Evolutionary conservation across 129 eudicot genomes (phyloP).

Genomic region (Ambrosia trifida): DNA sequence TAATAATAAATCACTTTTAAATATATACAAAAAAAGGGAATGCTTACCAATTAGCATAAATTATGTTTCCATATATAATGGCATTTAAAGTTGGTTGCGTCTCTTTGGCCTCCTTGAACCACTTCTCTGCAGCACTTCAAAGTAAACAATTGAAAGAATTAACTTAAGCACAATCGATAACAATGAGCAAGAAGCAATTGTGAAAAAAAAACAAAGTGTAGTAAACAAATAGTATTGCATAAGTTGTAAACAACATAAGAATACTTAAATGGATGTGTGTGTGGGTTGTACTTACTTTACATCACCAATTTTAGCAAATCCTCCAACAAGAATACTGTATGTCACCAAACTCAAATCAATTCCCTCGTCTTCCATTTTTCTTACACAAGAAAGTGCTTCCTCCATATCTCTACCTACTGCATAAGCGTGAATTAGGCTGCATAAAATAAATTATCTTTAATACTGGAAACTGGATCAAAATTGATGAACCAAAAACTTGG

Average conservation of each 20-base stretch:
- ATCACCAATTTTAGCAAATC: constrained; percentile 79
- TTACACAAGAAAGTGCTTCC: constrained; percentile 91
- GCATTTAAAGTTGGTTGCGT: constrained; percentile 59
- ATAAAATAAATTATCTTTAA: constrained; percentile 42
- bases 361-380: constrained; percentile 86
- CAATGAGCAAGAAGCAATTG: constrained; percentile 1
- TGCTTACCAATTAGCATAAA: constrained; percentile 80
- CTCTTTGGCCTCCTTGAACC: constrained; percentile 94
- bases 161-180: constrained; percentile 16
- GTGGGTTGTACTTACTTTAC: constrained; percentile 54
- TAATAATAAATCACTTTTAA: not conserved
- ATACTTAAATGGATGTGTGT: not conserved
- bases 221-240: constrained; percentile 11
- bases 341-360: constrained; percentile 88
- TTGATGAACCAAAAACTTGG: constrained; percentile 1
- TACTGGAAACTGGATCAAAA: constrained; percentile 25
- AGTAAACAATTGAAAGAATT: constrained; percentile 29
- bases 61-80: constrained; percentile 81
- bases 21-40: constrained; percentile 7
- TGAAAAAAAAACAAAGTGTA: not conserved
- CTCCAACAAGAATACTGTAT: constrained; percentile 86
- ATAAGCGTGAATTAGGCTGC: constrained; percentile 98
- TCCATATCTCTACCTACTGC: constrained; percentile 97
- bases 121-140: constrained; percentile 83
- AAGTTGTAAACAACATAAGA: not conserved